phyloP scores from a whole-genome alignment of 345 rosid species.

The Bretschneidera sinensis region DNA sequence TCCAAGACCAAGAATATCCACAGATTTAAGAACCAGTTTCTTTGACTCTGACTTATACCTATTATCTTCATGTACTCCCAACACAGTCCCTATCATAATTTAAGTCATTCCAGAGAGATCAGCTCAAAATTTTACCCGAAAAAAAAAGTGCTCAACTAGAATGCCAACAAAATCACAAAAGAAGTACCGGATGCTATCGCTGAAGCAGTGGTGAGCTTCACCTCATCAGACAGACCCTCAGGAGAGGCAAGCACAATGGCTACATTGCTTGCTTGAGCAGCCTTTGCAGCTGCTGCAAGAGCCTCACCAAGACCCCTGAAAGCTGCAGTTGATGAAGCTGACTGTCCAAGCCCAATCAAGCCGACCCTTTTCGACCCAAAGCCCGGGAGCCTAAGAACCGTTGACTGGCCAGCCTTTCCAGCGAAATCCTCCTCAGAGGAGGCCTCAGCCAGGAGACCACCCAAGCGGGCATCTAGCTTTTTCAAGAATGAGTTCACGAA shows the following conservation, averaged over 20 bases:
- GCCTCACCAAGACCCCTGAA: slow-evolving; percentile 67
- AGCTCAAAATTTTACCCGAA: slow-evolving; percentile 7
- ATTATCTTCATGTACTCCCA: slow-evolving; percentile 69
- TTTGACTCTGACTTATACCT: slow-evolving; percentile 82
- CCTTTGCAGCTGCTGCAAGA: slow-evolving; percentile 62
- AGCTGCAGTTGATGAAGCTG: slow-evolving; percentile 42
- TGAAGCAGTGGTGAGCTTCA: slow-evolving; percentile 57
- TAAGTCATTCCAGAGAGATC: background rate
- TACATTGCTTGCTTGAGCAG: slow-evolving; percentile 56
- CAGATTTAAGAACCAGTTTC: slow-evolving; percentile 57
- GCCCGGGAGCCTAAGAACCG: slow-evolving; percentile 74
- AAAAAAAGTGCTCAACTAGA: background rate
- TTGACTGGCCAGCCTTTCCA: slow-evolving; percentile 78
- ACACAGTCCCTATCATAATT: slow-evolving; percentile 48
- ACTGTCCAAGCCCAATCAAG: slow-evolving; percentile 78
- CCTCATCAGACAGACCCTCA: slow-evolving; percentile 47
- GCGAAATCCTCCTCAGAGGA: slow-evolving; percentile 84
- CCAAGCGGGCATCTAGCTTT: slow-evolving; percentile 59
- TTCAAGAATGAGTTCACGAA: slow-evolving; percentile 68
- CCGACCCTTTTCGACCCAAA: slow-evolving; percentile 74
- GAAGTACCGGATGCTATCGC: slow-evolving; percentile 75
- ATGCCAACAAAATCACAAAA: background rate
- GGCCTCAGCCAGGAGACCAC: slow-evolving; percentile 68
- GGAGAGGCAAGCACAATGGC: slow-evolving; percentile 65
- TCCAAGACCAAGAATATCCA: slow-evolving; percentile 85